phyloP scores from a whole-genome alignment of 2,329 filamentous ascomycete species.

The Piedraia hortae region DNA sequence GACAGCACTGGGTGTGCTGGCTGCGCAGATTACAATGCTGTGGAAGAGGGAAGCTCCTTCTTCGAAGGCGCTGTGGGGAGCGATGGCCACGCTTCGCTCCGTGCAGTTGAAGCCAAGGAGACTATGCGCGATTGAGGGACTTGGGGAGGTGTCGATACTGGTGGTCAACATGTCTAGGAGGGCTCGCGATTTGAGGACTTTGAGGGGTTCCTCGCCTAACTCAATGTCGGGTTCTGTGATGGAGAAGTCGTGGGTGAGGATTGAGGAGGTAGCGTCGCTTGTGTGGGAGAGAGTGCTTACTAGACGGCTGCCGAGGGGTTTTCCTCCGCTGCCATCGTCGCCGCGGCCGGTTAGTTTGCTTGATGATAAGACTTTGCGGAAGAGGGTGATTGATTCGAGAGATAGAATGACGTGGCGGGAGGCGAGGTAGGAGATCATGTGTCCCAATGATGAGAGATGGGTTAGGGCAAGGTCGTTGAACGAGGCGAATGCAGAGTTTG shows the following conservation, averaged over 20 bases:
- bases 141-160: constrained; percentile 46
- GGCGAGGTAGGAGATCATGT: constrained; percentile 65
- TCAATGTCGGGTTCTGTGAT: constrained; percentile 64
- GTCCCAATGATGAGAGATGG: constrained; percentile 49
- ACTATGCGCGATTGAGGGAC: constrained; percentile 71
- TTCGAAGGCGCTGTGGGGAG: constrained; percentile 42
- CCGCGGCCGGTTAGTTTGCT: constrained; percentile 49
- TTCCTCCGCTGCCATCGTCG: constrained; percentile 27
- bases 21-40: constrained; percentile 32
- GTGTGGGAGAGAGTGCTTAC: constrained; percentile 7
- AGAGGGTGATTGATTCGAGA: constrained; percentile 49
- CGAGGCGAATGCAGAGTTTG: constrained; percentile 52
- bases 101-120: constrained; percentile 66
- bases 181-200: constrained; percentile 47
- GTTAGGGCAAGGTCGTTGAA: constrained; percentile 80
- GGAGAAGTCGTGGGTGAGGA: constrained; percentile 53
- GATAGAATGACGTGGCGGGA: constrained; percentile 59
- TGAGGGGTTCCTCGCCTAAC: constrained; percentile 39
- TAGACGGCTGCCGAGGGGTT: constrained; percentile 7
- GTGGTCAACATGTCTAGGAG: constrained; percentile 66
- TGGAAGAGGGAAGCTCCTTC: constrained; percentile 57
- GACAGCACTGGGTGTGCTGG: constrained; percentile 22
- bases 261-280: constrained; percentile 44
- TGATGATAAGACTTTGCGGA: constrained; percentile 69
- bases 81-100: constrained; percentile 38